Conservation (phyloP, 1,139 yeast genomes). For the Starmera stellimalicola region DNA sequence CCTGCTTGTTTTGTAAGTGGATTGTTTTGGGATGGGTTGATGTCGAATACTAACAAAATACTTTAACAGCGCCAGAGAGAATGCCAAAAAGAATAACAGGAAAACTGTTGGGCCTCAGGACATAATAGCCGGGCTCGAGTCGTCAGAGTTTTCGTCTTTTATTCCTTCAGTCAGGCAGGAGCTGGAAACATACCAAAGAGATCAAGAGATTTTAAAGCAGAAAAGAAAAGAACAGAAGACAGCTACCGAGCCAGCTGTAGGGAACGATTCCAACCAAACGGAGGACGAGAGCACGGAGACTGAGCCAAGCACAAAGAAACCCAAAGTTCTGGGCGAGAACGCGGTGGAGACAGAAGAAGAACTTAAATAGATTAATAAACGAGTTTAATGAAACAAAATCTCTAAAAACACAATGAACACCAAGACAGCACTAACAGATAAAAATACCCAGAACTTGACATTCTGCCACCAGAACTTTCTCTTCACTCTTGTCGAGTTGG, state of each 20-base stretch:
- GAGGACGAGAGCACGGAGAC: conserved; percentile 6
- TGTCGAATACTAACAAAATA: neutral
- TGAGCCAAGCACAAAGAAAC: conserved; percentile 7
- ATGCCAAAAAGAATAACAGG: conserved; percentile 42
- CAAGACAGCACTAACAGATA: conserved; percentile 3
- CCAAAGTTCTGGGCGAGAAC: conserved; percentile 1
- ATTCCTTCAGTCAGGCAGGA: conserved; percentile 44
- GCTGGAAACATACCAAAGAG: conserved; percentile 32
- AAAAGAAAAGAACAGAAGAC: conserved; percentile 11
- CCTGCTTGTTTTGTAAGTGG: conserved; percentile 35
- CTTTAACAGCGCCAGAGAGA: conserved; percentile 35
- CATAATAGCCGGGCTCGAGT: conserved; percentile 47
- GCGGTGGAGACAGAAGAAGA: conserved; percentile 1
- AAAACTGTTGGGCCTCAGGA: conserved; percentile 62
- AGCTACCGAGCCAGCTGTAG: conserved; percentile 10
- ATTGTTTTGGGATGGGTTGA: neutral
- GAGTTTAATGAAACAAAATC: no score
- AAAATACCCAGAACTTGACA: conserved; percentile 29
- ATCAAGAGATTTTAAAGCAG: conserved; percentile 31
- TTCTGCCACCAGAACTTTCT: conserved; percentile 58
- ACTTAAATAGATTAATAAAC: no score
- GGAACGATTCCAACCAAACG: conserved; percentile 10
- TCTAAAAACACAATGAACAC: conserved; percentile 1
- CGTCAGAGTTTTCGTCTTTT: conserved; percentile 45
- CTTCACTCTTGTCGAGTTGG: conserved; percentile 52